Percentiles rank a stretch among this genome's conserved stretches.
Conservation (phyloP, 139 green algal species). For the Ettlia oleoabundans region DNA sequence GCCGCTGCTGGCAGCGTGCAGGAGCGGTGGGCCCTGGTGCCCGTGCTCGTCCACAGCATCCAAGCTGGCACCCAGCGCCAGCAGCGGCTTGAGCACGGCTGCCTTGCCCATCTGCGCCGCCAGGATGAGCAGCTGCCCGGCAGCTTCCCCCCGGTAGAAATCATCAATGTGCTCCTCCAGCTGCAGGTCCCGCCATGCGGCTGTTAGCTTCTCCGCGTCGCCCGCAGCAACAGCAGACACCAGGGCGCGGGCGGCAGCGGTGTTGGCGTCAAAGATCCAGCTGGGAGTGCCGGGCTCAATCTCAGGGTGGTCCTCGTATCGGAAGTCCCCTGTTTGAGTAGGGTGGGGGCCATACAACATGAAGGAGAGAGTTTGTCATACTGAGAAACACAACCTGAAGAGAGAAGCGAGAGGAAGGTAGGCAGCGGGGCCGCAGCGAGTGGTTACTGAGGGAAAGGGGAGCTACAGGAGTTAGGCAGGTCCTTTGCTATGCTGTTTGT, state of each 20-base stretch:
- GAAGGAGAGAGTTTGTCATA: background rate
- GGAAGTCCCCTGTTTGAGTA: conserved; percentile 31
- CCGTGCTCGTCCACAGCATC: conserved; percentile 26
- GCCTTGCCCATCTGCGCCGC: conserved; percentile 32
- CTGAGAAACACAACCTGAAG: no score
- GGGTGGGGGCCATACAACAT: no score
- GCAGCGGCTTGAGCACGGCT: background rate
- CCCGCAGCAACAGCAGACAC: conserved; percentile 1
- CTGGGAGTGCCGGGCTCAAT: background rate
- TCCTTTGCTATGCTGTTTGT: no score
- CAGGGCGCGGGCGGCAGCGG: conserved; percentile 12
- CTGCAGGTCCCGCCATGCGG: background rate
- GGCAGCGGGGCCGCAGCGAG: no score
- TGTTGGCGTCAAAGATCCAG: conserved; percentile 33
- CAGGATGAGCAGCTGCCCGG: conserved; percentile 35
- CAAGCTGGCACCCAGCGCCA: conserved; percentile 2
- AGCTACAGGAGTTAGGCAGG: no score
- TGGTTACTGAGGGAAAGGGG: no score
- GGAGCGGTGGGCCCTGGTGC: conserved; percentile 22
- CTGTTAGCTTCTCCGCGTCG: conserved; percentile 1
- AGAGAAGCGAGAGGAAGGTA: no score
- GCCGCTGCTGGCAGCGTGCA: conserved; percentile 16
- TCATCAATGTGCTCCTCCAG: conserved; percentile 33
- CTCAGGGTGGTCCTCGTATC: conserved; percentile 25
- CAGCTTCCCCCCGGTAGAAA: conserved; percentile 18